Evolutionary conservation across 768 basidiomycete species (phyloP), one percentile per base, ranked within the genome.

Genomic region (Amanita subjunquillea): DNA sequence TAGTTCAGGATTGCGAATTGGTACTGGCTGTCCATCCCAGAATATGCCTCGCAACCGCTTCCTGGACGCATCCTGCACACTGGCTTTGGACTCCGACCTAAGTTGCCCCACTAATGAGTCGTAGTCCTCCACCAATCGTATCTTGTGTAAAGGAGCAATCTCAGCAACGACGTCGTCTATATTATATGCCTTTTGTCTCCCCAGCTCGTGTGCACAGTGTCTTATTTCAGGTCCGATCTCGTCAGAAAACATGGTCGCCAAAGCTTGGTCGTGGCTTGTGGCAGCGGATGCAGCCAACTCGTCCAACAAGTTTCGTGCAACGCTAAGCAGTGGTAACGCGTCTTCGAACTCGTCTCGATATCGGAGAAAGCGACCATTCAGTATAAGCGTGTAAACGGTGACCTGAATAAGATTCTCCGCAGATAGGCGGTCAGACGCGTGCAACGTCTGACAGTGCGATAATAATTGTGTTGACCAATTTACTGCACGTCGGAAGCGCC

Each of bases 171-270:
- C 85, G 3, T 73, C 78, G 56, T 88, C 85, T 29, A 92, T 70
- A 63, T 92, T 89, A 66, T 93, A 94, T 3, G 88, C 83, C 59
- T 82, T 85, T 40, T 72, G 72, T 49, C 81, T 73, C 1, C 91
- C 89, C 12, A 94, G 72, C 60, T 91, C 85, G 60, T 97, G 95
- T 0, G 94, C 93, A 58, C 87, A 91, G 67, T 93, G 86, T 42
- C 95, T 75, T 50, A 98, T 91, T 65, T 96, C 83, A 0, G 95
- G 92, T 22, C 88, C 84, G 50, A 95, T 80, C 60, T 88, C 86
- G 62, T 98, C 94, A 4, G 85, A 77, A 61, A 90, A 87, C 29
- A 89, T 74, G 7, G 80, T 78, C 4, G 91, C 87, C 7, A 97
- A 76, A 1, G 94, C 95, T 66, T 94, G 91, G 46, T 92, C 91